Evolutionary conservation across 768 basidiomycete species (phyloP).

Genomic region (Exidia glandulosa): DNA sequence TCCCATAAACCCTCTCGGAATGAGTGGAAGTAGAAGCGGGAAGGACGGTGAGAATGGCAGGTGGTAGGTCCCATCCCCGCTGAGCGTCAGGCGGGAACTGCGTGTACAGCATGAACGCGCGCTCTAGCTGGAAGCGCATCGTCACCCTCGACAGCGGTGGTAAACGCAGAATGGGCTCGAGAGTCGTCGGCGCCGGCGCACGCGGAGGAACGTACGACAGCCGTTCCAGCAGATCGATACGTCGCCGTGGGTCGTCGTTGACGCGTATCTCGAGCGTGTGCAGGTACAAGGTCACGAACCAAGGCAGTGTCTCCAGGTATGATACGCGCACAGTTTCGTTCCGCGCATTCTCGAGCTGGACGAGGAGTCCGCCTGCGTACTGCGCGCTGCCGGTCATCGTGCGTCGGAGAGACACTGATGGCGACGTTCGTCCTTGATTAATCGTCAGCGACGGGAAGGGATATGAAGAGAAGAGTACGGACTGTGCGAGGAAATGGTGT

Average conservation of each 20-base stretch:
- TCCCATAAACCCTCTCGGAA: constrained; percentile 64
- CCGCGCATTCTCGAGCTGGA: constrained; percentile 54
- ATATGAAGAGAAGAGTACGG: constrained; percentile 20
- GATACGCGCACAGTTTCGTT: constrained; percentile 33
- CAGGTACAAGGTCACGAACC: constrained; percentile 81
- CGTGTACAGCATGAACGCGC: constrained; percentile 83
- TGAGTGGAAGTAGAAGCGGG: no score
- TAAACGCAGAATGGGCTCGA: constrained; percentile 59
- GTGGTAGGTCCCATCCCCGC: constrained; percentile 87
- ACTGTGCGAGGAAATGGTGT: no score
- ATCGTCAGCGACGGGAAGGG: neutral
- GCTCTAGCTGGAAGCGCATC: constrained; percentile 63
- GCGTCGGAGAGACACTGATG: constrained; percentile 35
- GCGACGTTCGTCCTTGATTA: neutral
- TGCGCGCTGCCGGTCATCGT: constrained; percentile 66
- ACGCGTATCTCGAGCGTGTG: constrained; percentile 56
- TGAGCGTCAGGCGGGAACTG: constrained; percentile 95
- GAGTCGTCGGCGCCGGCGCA: constrained; percentile 48
- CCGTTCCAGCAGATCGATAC: constrained; percentile 46
- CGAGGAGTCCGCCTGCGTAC: constrained; percentile 58
- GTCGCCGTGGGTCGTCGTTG: constrained; percentile 34
- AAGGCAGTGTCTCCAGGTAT: constrained; percentile 90
- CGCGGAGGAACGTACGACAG: constrained; percentile 61
- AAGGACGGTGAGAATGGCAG: constrained; percentile 50
- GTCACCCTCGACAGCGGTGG: constrained; percentile 54